Conservation (phyloP, 164 flowering plant species). For the Litsea cubeba region DNA sequence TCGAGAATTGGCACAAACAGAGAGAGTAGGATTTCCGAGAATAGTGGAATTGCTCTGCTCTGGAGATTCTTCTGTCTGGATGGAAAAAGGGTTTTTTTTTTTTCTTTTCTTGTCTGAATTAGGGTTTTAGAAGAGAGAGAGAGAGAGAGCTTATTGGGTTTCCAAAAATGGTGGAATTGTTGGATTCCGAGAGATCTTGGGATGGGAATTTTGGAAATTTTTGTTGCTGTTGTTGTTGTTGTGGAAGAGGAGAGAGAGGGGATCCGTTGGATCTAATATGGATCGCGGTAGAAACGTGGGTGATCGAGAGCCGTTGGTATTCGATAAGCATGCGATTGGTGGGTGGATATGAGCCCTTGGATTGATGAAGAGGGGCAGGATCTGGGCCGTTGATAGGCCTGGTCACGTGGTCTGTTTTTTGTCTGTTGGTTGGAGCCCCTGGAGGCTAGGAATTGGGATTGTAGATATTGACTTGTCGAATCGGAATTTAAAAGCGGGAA, state of each 20-base stretch:
- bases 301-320: conserved; percentile 27
- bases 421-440: neutral
- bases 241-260: conserved; percentile 4
- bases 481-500: neutral
- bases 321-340: conserved; percentile 38
- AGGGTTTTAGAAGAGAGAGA: neutral
- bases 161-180: neutral
- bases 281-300: conserved; percentile 40
- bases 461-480: neutral
- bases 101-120: neutral
- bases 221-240: no score
- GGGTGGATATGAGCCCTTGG: conserved; percentile 12
- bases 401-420: conserved; percentile 4
- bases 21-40: neutral
- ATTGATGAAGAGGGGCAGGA: neutral
- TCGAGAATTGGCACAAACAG: neutral
- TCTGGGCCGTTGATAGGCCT: neutral
- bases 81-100: no score
- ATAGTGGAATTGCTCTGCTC: no score
- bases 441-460: neutral
- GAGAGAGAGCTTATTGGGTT: neutral
- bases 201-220: neutral
- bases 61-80: no score
- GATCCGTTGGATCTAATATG: conserved; percentile 50
- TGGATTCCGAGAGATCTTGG: neutral